These are phyloP conservation scores for Hirschioporus abietinus DNA, from an alignment of 768 basidiomycete genomes.

Conservation along the genomic window DNA sequence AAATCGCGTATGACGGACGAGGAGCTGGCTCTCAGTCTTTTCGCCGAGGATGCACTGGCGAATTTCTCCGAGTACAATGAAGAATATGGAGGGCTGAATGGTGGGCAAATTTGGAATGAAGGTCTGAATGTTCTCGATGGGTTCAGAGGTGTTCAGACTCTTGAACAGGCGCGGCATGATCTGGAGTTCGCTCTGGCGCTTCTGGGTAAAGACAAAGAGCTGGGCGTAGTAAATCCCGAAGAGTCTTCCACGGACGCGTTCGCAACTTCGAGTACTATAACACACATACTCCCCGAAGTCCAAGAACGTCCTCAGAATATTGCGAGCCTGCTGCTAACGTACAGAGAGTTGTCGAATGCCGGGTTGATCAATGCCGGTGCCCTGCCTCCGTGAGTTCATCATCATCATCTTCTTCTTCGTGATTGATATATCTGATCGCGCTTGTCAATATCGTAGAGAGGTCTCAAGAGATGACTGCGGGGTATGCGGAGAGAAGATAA, in stretches of 20 bases:
- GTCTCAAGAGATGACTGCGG: constrained; percentile 11
- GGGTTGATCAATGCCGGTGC: background rate
- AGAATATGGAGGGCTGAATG: constrained; percentile 37
- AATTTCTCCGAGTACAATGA: constrained; percentile 24
- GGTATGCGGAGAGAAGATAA: constrained; percentile 18
- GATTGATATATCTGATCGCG: background rate
- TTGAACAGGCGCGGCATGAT: constrained; percentile 33
- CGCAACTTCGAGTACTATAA: background rate
- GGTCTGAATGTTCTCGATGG: constrained; percentile 30
- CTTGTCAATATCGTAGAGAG: constrained; percentile 7
- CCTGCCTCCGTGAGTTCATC: background rate
- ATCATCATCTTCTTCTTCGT: background rate
- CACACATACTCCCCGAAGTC: background rate
- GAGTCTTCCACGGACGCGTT: background rate
- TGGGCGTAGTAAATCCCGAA: background rate
- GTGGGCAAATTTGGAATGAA: constrained; percentile 34
- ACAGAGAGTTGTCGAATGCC: constrained; percentile 16
- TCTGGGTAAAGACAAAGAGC: constrained; percentile 7
- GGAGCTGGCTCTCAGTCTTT: constrained; percentile 39
- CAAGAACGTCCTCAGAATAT: constrained; percentile 15
- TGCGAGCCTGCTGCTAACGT: constrained; percentile 10
- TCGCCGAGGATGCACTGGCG: constrained; percentile 32
- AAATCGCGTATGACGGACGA: constrained; percentile 37
- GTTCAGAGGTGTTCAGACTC: constrained; percentile 28
- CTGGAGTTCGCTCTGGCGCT: constrained; percentile 35